These are phyloP conservation scores for Talaromyces stipitatus DNA, from an alignment of 495 filamentous ascomycete genomes.

Conservation along the genomic window DNA sequence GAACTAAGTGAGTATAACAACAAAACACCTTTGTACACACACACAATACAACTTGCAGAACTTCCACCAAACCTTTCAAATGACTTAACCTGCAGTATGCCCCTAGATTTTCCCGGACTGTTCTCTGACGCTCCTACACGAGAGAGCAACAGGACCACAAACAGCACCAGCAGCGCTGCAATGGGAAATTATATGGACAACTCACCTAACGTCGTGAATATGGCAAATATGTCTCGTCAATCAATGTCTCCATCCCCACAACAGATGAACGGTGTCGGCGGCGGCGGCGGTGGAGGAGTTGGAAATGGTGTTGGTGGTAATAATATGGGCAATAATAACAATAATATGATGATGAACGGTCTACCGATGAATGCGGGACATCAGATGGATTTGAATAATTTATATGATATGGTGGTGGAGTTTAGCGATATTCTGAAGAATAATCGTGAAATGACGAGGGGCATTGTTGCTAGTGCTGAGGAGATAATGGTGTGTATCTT, in stretches of 20 bases:
- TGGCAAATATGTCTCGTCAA: slow-evolving; percentile 30
- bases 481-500: slow-evolving; percentile 46
- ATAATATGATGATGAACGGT: slow-evolving; percentile 32
- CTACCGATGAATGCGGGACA: slow-evolving; percentile 71
- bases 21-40: no score
- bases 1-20: neutral
- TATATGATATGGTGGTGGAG: slow-evolving; percentile 77
- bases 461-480: slow-evolving; percentile 62
- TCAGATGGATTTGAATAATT: slow-evolving; percentile 79
- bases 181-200: slow-evolving; percentile 28
- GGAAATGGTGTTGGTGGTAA: neutral
- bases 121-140: neutral
- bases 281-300: slow-evolving; percentile 41
- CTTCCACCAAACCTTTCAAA: neutral
- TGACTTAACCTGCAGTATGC: neutral
- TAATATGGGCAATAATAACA: slow-evolving; percentile 4
- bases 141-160: slow-evolving; percentile 5
- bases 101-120: neutral
- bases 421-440: slow-evolving; percentile 67
- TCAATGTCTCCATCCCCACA: slow-evolving; percentile 26
- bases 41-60: no score
- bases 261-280: slow-evolving; percentile 46
- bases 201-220: slow-evolving; percentile 21
- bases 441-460: slow-evolving; percentile 68
- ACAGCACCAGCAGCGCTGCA: slow-evolving; percentile 21